These are phyloP conservation scores for Skeletonema grethae DNA, from an alignment of 108 stramenopile species.

Conservation along the genomic window DNA sequence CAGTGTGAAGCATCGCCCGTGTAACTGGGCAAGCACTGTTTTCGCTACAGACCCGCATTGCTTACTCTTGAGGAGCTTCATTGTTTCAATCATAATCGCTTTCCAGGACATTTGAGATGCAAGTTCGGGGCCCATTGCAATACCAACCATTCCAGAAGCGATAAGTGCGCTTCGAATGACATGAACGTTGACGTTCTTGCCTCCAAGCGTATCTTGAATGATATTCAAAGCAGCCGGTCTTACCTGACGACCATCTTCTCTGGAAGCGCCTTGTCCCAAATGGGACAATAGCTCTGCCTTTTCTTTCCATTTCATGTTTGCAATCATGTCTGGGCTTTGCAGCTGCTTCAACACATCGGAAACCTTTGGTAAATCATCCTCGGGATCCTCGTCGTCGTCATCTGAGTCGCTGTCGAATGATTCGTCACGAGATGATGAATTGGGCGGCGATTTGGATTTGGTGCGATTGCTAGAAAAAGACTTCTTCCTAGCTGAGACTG, in stretches of 20 bases:
- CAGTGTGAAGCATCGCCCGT: constrained; percentile 55
- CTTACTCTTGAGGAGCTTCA: constrained; percentile 60
- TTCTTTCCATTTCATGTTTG: constrained; percentile 62
- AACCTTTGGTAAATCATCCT: constrained; percentile 28
- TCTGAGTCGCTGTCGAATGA: constrained; percentile 32
- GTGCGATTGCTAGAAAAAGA: background rate
- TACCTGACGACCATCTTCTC: constrained; percentile 31
- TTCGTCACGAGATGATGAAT: constrained; percentile 10
- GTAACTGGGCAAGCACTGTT: constrained; percentile 49
- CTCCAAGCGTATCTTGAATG: constrained; percentile 55
- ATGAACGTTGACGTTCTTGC: constrained; percentile 61
- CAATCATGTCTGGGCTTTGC: constrained; percentile 39
- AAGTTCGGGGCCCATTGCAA: constrained; percentile 48
- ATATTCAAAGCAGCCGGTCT: constrained; percentile 38
- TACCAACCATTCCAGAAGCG: constrained; percentile 58
- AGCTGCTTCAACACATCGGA: constrained; percentile 55
- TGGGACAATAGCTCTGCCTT: constrained; percentile 60
- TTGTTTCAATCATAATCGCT: constrained; percentile 57
- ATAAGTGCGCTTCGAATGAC: constrained; percentile 58
- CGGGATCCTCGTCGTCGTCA: constrained; percentile 20
- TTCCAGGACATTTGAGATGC: constrained; percentile 50
- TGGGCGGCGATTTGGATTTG: background rate
- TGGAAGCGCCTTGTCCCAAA: constrained; percentile 48
- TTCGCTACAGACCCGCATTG: constrained; percentile 54
- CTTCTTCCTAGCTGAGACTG: constrained; percentile 4